Conservation (phyloP, 305 asterid species). For the Plantago coronopus region DNA sequence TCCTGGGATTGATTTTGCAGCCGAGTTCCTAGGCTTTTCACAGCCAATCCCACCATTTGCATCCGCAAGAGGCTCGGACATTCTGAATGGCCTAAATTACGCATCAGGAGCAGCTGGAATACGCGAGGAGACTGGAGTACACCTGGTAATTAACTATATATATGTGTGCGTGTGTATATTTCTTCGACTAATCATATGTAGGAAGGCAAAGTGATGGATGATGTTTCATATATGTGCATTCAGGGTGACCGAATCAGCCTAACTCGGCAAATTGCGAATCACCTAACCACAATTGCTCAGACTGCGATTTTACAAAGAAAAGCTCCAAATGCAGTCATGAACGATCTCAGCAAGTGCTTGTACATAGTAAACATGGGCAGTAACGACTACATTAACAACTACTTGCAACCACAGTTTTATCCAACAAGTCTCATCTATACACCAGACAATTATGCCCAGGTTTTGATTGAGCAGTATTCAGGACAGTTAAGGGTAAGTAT, state of each 20-base stretch:
- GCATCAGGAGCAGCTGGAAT: conserved; percentile 33
- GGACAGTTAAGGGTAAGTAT: conserved; percentile 41
- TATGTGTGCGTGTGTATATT: not conserved
- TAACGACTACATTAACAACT: conserved; percentile 84
- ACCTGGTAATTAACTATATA: not conserved
- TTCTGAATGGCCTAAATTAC: conserved; percentile 28
- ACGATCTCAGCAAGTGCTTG: conserved; percentile 32
- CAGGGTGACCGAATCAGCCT: conserved; percentile 29
- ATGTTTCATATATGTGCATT: not conserved
- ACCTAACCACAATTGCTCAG: not conserved
- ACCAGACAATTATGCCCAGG: conserved; percentile 56
- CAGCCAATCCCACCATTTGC: not conserved
- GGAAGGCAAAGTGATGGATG: too few relatives aligned
- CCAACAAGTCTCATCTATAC: conserved; percentile 42
- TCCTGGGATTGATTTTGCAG: not conserved
- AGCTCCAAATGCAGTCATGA: not conserved
- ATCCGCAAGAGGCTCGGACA: not conserved
- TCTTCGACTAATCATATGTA: not conserved
- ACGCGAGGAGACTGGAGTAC: not conserved
- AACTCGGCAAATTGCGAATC: conserved; percentile 22
- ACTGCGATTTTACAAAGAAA: not conserved
- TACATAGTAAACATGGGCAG: conserved; percentile 63
- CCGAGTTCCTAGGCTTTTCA: conserved; percentile 2
- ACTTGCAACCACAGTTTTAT: conserved; percentile 61
- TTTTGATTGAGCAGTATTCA: conserved; percentile 54